Evolutionary conservation across 2,329 filamentous ascomycete species (phyloP), one percentile per base, ranked within the genome.

Genomic region (Fonsecaea monophora): DNA sequence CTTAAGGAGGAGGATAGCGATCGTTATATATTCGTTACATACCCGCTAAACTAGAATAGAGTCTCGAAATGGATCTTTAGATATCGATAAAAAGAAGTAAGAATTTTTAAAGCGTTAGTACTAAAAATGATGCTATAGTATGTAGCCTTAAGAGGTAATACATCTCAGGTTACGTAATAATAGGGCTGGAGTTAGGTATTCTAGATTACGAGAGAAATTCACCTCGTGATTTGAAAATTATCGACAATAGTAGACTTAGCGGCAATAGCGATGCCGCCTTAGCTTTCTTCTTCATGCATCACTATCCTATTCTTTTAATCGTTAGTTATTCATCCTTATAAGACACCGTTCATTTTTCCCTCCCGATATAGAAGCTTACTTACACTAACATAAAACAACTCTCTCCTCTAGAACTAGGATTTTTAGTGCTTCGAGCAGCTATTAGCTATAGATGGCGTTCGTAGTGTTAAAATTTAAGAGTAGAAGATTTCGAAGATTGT

Each of bases 401-500:
- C 38, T 40, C 38, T 40, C 38, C 38, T 40, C 13, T 12, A 40
- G 38, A 12, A 40, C 38, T 40, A 40, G 38, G 38, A 40, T 40
- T 40, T 7, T 40, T 40, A 12, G 38, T 40, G 12, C 38, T 40
- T 40, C 38, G 38, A 40, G 38, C 38, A 40, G 32, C 50, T 53
- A 53, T 34, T 9, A 53, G 50, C 7, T 6, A 53, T 53, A n/a
- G 50, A n/a, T 34, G 38, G 38, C 38, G 38, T 40, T 40, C 38
- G 38, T 40, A 53, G 32, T 8, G 32, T 53, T 53, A 34, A 53
- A 53, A 53, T 53, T n/a, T 53, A 53, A 13, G 3, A 8, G 50
- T 34, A 34, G 50, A 53, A n/a, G 50, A 53, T 34, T 53, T 53
- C 50, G 50, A 53, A 34, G 34, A 35, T 66, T 56, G 21, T 38